phyloP scores from a whole-genome alignment of 2,329 filamentous ascomycete genomes.

The Aureobasidium musti region DNA sequence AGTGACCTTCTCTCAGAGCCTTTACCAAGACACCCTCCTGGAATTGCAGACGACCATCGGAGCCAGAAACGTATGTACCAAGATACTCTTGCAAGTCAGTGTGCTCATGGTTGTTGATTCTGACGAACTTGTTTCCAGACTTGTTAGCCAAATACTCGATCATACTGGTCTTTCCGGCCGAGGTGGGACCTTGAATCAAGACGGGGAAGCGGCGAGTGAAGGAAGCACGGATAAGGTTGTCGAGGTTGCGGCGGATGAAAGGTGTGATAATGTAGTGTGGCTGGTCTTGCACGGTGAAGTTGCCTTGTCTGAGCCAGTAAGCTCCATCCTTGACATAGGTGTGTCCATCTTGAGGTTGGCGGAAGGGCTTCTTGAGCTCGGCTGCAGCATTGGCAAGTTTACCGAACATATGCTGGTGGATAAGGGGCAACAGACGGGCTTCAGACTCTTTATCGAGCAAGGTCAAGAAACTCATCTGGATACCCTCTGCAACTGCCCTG shows the following conservation, averaged over 20 bases:
- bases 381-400: constrained; percentile 68
- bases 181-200: constrained; percentile 93
- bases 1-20: constrained; percentile 88
- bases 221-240: constrained; percentile 90
- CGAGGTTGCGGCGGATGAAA: constrained; percentile 90
- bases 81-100: constrained; percentile 98
- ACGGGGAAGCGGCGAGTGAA: constrained; percentile 92
- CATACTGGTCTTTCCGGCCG: constrained; percentile 98
- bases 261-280: constrained; percentile 94
- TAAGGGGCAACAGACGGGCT: constrained; percentile 72
- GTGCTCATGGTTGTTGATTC: constrained; percentile 99
- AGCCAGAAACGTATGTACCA: constrained; percentile 85
- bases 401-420: constrained; percentile 76
- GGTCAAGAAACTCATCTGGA: constrained; percentile 97
- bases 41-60: constrained; percentile 82
- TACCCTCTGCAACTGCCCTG: constrained; percentile 87
- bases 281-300: constrained; percentile 66
- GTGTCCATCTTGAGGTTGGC: constrained; percentile 72
- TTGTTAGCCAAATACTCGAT: constrained; percentile 97
- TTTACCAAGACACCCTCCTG: constrained; percentile 93
- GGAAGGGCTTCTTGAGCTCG: constrained; percentile 75
- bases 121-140: constrained; percentile 94
- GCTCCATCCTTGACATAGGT: constrained; percentile 66
- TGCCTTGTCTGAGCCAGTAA: constrained; percentile 77
- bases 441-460: constrained; percentile 82